A percentile compares a stretch with the other conserved stretches of the same genome.
phyloP scores from a whole-genome alignment of 2,329 filamentous ascomycete species.

The Neurospora crassa region DNA sequence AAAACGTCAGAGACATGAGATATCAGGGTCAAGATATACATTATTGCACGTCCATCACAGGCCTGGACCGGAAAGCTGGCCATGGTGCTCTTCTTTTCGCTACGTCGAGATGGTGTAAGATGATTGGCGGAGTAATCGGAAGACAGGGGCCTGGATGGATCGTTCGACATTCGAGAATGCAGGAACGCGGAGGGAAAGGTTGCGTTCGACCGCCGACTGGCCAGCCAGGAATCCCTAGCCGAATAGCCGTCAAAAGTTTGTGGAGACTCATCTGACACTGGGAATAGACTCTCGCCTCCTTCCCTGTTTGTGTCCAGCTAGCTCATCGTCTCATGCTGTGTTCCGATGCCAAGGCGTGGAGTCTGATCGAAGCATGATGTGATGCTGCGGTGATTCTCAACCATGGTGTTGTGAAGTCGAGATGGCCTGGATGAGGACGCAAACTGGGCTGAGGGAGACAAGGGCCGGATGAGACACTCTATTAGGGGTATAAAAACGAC shows the following conservation, averaged over 20 bases:
- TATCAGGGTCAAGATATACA: background rate
- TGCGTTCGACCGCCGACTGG: constrained; percentile 7
- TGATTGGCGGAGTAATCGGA: constrained; percentile 17
- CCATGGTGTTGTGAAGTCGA: background rate
- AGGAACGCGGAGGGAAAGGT: constrained; percentile 18
- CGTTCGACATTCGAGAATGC: constrained; percentile 9
- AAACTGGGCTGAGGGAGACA: background rate
- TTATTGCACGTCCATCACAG: background rate
- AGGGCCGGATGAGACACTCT: background rate
- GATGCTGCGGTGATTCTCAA: background rate
- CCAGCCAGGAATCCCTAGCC: constrained; percentile 10
- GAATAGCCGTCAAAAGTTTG: constrained; percentile 9
- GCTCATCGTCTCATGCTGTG: background rate
- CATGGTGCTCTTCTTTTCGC: background rate
- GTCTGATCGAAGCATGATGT: background rate
- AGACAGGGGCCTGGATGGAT: constrained; percentile 4
- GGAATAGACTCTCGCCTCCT: background rate
- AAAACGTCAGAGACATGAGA: background rate
- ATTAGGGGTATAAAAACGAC: background rate
- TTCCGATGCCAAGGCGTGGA: background rate
- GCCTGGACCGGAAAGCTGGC: background rate
- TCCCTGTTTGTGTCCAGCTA: background rate
- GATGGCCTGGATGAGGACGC: background rate
- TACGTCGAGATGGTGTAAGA: constrained; percentile 12
- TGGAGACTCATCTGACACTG: background rate